Conservation (phyloP, 129 eudicot species). For the Mikania micrantha region DNA sequence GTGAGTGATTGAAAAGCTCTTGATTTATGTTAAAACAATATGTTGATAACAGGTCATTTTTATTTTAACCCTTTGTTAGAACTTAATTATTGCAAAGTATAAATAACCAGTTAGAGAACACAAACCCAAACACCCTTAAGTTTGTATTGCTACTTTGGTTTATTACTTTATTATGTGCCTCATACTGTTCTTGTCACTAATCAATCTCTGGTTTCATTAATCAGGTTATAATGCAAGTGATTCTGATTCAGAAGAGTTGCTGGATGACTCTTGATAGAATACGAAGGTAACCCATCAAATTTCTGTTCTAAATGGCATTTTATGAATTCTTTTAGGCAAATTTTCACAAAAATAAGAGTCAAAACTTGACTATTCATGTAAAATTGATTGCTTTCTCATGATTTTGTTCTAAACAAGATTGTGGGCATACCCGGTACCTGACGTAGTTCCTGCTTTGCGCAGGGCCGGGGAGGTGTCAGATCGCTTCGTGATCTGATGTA, state of each 20-base stretch:
- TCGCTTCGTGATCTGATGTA: too few relatives aligned
- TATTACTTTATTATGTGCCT: neutral
- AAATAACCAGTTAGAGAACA: neutral
- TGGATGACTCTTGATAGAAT: conserved; percentile 45
- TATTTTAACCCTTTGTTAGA: neutral
- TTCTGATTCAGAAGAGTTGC: conserved; percentile 74
- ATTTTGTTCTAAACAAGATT: too few relatives aligned
- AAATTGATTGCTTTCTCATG: too few relatives aligned
- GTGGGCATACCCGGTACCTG: too few relatives aligned
- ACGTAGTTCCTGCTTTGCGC: too few relatives aligned
- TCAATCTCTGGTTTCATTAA: neutral
- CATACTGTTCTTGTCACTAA: neutral
- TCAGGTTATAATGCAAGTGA: conserved; percentile 87
- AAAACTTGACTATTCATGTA: neutral
- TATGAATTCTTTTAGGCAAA: neutral
- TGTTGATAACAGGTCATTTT: neutral
- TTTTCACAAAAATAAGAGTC: neutral
- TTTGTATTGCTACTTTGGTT: too few relatives aligned
- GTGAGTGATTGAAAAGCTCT: neutral
- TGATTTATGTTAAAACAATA: neutral
- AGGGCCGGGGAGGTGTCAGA: too few relatives aligned
- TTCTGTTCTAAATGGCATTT: neutral
- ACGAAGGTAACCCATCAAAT: conserved; percentile 19
- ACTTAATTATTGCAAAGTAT: neutral
- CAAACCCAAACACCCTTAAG: neutral